Evolutionary conservation across 441 rosid species (phyloP), one percentile per base, ranked within the genome.

Genomic region (Mallotus japonicus): DNA sequence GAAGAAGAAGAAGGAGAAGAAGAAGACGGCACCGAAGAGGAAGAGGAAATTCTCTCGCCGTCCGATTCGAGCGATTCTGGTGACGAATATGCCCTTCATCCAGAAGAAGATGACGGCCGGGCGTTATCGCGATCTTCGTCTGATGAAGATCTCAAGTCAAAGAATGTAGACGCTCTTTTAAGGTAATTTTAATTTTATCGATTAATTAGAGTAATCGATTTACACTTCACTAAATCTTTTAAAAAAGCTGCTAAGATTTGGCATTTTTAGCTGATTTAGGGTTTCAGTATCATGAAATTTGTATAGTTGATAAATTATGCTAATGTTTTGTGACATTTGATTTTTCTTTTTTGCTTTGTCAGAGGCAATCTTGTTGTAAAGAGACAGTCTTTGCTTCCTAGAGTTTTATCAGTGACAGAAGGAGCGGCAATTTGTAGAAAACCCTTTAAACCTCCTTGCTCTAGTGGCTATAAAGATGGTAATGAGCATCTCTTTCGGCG

Each of bases 391-490:
- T 83, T 90, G 68, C 88, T 95, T 67, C 99, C 98, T 20, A 83
- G 97, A 73, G 89, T 92, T 67, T 92, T 92, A 79, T 90, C 97
- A 0, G 97, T 93, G 22, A 77, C 94, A 34, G 91, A 90, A 82
- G 98, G 93, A 50, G 97, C 97, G 57, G 92, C 92, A 0, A 89
- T 84, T 80, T 93, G 99, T 80, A 83, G 98, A 85, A 93, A 92
- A 75, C 97, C 99, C 37, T 95, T 95, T 84, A 95, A 93, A 71
- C 98, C 97, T 47, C 98, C 97, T 47, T 89, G 83, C 77, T 76
- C 88, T 22, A 78, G 76, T 73, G 97, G 97, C 55, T 89, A 95
- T 56, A 78, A 73, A 61, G 80, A 83, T 70, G 81, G 83, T 64
- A 88, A 79, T 6, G 92, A 83, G 16, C 76, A 78, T 73, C 97